phyloP scores from a whole-genome alignment of 768 basidiomycete species.

The Naganishia vaughanmartiniae region DNA sequence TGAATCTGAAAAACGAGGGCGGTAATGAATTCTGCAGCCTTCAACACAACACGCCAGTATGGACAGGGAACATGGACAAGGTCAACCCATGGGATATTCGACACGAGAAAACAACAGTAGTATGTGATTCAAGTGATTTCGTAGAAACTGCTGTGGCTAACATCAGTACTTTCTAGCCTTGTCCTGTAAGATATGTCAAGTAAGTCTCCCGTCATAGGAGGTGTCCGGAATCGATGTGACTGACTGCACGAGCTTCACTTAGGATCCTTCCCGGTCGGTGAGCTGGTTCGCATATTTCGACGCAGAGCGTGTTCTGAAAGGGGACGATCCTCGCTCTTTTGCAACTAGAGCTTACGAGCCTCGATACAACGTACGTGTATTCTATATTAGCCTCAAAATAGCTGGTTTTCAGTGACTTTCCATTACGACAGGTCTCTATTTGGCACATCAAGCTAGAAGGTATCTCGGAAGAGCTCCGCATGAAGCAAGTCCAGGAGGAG shows the following conservation, averaged over 20 bases:
- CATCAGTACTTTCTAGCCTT: not conserved
- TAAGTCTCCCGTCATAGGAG: not conserved
- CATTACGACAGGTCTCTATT: not conserved
- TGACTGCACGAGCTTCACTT: not conserved
- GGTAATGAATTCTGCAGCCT: constrained; percentile 13
- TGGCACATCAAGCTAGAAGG: constrained; percentile 35
- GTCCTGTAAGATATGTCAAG: constrained; percentile 30
- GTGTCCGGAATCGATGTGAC: not conserved
- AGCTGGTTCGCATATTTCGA: not conserved
- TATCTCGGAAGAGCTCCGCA: constrained; percentile 8
- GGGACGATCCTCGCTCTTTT: not conserved
- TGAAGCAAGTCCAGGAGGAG: constrained; percentile 12
- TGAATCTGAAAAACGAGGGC: constrained; percentile 29
- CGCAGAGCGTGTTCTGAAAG: not conserved
- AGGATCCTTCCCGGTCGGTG: constrained; percentile 31
- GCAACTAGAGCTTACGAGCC: constrained; percentile 31
- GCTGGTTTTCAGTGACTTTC: not conserved
- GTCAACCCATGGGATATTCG: constrained; percentile 4
- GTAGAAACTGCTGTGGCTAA: not conserved
- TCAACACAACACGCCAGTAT: not conserved
- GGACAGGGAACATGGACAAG: not conserved
- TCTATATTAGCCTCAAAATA: not conserved
- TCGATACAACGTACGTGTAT: constrained; percentile 27
- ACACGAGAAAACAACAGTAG: constrained; percentile 6
- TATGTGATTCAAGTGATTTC: not conserved